Conservation (phyloP, 2,329 filamentous ascomycete species). For the Colletotrichum eremochloae region DNA sequence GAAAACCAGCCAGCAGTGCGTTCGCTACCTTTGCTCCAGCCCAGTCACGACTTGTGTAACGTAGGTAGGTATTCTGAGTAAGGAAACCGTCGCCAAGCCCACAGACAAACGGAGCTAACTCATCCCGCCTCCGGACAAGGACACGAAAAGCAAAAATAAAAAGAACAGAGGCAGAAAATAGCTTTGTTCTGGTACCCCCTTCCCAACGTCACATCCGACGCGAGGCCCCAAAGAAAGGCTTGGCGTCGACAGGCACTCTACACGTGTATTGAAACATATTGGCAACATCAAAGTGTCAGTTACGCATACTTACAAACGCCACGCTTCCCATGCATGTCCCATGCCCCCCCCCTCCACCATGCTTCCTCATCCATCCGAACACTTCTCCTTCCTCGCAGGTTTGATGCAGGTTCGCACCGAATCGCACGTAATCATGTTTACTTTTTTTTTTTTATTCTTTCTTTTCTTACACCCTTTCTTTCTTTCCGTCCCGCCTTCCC, state of each 20-base stretch:
- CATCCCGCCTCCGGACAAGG: neutral
- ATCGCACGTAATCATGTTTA: neutral
- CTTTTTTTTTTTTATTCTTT: neutral
- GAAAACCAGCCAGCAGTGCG: neutral
- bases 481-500: neutral
- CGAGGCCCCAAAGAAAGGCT: slow-evolving; percentile 1
- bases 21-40: neutral
- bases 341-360: neutral
- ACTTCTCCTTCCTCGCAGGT: neutral
- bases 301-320: neutral
- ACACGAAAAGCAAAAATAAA: slow-evolving; percentile 1
- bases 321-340: slow-evolving; percentile 5
- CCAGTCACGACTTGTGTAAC: neutral
- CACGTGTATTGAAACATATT: neutral
- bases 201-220: slow-evolving; percentile 6
- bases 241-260: neutral
- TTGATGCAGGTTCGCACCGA: neutral
- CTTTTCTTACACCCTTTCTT: no score
- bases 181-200: neutral
- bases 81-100: neutral
- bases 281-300: neutral
- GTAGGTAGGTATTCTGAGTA: no score
- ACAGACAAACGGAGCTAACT: no score
- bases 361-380: slow-evolving; percentile 9
- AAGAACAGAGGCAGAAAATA: neutral